Conservation (phyloP, 208 protist genomes). For the Phytomonas sp. region DNA sequence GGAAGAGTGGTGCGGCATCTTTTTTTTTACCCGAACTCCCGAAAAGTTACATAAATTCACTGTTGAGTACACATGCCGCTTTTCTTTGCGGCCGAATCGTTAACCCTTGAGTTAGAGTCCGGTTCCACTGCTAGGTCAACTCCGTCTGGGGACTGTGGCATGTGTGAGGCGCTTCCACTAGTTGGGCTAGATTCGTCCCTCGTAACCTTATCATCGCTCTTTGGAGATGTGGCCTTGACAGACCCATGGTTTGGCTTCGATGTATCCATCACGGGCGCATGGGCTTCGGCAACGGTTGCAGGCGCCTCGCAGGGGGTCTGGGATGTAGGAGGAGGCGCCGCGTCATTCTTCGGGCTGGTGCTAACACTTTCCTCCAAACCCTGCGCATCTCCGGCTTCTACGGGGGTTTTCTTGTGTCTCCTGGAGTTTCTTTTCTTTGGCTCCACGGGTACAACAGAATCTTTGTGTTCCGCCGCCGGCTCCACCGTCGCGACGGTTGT, state of each 20-base stretch:
- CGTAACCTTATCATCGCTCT: background rate
- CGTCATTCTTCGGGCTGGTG: background rate
- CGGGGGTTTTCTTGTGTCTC: background rate
- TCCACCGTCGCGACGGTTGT: slow-evolving; percentile 9
- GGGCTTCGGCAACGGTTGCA: background rate
- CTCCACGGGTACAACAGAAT: background rate
- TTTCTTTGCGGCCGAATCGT: background rate
- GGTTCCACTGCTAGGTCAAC: background rate
- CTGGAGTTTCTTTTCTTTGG: background rate
- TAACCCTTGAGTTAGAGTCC: background rate
- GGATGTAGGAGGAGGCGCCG: background rate
- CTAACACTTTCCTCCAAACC: background rate
- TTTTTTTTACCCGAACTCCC: background rate
- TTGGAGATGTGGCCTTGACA: background rate
- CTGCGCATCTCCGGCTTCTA: background rate
- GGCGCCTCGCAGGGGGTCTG: background rate
- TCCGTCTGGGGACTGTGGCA: background rate
- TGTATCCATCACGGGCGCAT: background rate
- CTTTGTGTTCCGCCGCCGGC: slow-evolving; percentile 9
- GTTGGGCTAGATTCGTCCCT: background rate
- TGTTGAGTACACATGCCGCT: background rate
- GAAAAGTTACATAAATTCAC: background rate
- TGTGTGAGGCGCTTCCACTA: background rate
- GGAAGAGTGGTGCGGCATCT: background rate
- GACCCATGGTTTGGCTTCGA: background rate